Base-by-base conservation (phyloP, 106 monocot genomes). In the Dioscorea zingiberensis region DNA sequence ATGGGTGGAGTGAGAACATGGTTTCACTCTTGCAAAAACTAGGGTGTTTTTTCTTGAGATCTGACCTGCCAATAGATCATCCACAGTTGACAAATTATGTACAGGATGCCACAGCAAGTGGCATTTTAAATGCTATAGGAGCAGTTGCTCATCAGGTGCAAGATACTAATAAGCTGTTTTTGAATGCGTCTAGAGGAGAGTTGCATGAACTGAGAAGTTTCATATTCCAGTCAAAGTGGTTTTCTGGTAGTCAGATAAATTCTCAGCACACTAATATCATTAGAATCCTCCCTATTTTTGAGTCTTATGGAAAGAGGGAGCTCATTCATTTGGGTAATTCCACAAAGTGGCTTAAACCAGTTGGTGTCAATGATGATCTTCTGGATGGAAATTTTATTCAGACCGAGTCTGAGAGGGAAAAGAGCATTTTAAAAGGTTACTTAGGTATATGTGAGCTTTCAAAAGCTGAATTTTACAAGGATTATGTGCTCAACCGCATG, bases 1-100 rank as follows among this genome's bases (percentile, higher is more conserved):
- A 86, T 70, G 93, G 86, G 0, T 98, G 98, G 98, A 98, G 84
- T 55, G 98, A 98, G 58, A 93, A 93, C 62, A 82, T 98, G 88
- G 70, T 69, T 55, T 84, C 80, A 14, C 49, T 98, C 54, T 71
- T 98, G 68, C 81, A 82, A 60, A 98, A 89, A 69, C 27, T 98
- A 53, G 98, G 98, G 4, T 92, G 85, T 72, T 73, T 70, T 69
- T 68, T 92, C 68, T 73, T 93, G 71, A 69, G 78, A 51, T 67
- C 82, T 63, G 93, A 98, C 62, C 38, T 98, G 17, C 64, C 69
- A 51, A 57, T 93, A 61, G 84, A 93, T 66, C 98, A 98, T 78
- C 86, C 85, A 21, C 98, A 93, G 56, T 74, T 98, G 63, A 80
- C 74, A 46, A 64, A 80, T 25, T 98, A 77, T 69, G 88, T 98